A percentile compares a stretch with the other conserved stretches of the same genome.
phyloP scores from a whole-genome alignment of 768 basidiomycete genomes.

The Mycena latifolia region DNA sequence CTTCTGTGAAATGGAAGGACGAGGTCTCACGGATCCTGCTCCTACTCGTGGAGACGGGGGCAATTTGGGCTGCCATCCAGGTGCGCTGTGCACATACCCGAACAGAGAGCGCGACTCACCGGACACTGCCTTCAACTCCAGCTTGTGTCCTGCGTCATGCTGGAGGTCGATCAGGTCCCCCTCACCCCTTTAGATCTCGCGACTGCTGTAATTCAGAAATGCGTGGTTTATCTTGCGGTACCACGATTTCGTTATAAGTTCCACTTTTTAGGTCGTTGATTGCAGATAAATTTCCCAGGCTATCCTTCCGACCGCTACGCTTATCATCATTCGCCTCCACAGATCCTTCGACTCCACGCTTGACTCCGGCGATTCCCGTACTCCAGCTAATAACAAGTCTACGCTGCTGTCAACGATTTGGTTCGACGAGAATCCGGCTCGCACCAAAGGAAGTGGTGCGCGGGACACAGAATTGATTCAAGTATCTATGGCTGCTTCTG shows the following conservation, averaged over 20 bases:
- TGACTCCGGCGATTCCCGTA: no score
- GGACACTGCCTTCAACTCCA: not conserved
- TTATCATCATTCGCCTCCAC: conserved; percentile 25
- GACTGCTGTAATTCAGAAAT: conserved; percentile 21
- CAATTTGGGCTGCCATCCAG: conserved; percentile 27
- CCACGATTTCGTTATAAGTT: not conserved
- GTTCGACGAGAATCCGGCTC: no score
- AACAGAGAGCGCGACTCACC: not conserved
- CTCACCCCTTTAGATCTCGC: conserved; percentile 19
- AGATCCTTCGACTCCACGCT: conserved; percentile 1
- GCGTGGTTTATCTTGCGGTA: conserved; percentile 24
- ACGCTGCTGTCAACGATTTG: no score
- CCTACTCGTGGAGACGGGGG: conserved; percentile 29
- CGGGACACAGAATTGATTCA: no score
- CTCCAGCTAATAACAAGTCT: no score
- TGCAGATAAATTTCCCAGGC: conserved; percentile 30
- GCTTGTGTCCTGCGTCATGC: not conserved
- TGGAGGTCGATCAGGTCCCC: not conserved
- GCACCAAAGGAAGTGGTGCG: no score
- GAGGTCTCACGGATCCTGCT: conserved; percentile 22
- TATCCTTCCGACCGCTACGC: conserved; percentile 33
- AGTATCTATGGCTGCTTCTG: no score
- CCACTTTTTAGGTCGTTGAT: not conserved
- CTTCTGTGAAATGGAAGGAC: not conserved
- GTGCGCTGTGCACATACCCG: conserved; percentile 1